Conservation (phyloP, 441 rosid genomes). For the Pelargonium cotyledonis region DNA sequence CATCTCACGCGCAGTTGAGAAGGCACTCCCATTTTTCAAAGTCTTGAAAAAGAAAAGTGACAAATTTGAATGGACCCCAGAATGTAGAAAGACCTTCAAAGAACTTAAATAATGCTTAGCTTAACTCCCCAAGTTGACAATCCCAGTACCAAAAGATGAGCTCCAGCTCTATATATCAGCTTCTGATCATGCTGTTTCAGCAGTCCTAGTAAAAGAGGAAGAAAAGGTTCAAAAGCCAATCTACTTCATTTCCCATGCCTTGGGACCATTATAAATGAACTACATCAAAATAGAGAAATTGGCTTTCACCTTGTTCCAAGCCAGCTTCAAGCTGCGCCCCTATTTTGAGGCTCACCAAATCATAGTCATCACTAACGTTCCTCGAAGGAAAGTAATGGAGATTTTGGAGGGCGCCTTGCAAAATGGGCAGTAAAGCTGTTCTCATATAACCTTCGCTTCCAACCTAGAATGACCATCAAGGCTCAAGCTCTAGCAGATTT, state of each 20-base stretch:
- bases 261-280: not conserved
- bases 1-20: not conserved
- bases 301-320: not conserved
- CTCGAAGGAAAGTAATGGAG: not conserved
- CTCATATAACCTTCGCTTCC: not conserved
- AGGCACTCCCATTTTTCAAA: not conserved
- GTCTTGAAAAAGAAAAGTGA: not conserved
- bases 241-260: not conserved
- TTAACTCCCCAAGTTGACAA: not conserved
- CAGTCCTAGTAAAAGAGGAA: not conserved
- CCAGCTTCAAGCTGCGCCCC: not conserved
- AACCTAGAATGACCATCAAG: not conserved
- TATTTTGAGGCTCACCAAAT: not conserved
- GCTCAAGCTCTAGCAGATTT: too few relatives aligned
- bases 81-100: not conserved
- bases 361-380: too few relatives aligned
- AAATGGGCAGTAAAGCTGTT: not conserved
- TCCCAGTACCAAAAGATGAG: too few relatives aligned
- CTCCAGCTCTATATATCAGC: too few relatives aligned
- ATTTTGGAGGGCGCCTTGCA: not conserved
- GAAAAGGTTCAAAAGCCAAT: not conserved
- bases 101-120: not conserved
- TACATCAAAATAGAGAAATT: not conserved
- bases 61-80: not conserved
- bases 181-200: not conserved